phyloP scores from a whole-genome alignment of 2,329 filamentous ascomycete genomes.

The Botrytis deweyae region DNA sequence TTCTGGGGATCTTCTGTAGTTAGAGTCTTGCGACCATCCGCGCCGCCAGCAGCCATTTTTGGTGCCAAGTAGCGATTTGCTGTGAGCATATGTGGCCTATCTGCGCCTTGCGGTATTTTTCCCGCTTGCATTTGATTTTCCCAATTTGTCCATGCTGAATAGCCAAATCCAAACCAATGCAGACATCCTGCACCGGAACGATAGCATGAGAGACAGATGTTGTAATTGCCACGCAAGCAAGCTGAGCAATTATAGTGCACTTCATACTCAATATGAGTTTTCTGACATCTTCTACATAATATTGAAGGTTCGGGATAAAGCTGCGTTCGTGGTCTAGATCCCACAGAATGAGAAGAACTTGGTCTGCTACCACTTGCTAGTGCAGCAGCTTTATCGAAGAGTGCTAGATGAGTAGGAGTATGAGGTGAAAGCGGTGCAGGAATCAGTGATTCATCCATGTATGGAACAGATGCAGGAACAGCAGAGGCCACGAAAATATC shows the following conservation, averaged over 20 bases:
- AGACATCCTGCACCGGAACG: slow-evolving; percentile 72
- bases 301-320: slow-evolving; percentile 70
- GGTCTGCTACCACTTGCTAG: slow-evolving; percentile 37
- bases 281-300: slow-evolving; percentile 69
- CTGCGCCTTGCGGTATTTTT: slow-evolving; percentile 39
- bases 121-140: slow-evolving; percentile 48
- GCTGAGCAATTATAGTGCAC: slow-evolving; percentile 78
- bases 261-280: slow-evolving; percentile 75
- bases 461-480: slow-evolving; percentile 21
- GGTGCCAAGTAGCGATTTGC: slow-evolving; percentile 57
- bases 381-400: slow-evolving; percentile 36
- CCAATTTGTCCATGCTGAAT: slow-evolving; percentile 67
- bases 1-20: slow-evolving; percentile 66
- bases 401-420: slow-evolving; percentile 23
- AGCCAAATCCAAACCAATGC: slow-evolving; percentile 86
- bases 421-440: slow-evolving; percentile 37
- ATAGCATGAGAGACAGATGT: slow-evolving; percentile 81
- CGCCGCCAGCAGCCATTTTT: slow-evolving; percentile 49
- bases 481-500: slow-evolving; percentile 31
- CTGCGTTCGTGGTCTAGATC: slow-evolving; percentile 40
- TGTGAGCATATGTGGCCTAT: slow-evolving; percentile 57
- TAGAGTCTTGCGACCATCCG: slow-evolving; percentile 55
- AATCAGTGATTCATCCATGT: slow-evolving; percentile 32
- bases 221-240: slow-evolving; percentile 71
- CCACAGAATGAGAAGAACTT: slow-evolving; percentile 36